Base-by-base conservation (phyloP, 257 asterid species). In the Prunella vulgaris region DNA sequence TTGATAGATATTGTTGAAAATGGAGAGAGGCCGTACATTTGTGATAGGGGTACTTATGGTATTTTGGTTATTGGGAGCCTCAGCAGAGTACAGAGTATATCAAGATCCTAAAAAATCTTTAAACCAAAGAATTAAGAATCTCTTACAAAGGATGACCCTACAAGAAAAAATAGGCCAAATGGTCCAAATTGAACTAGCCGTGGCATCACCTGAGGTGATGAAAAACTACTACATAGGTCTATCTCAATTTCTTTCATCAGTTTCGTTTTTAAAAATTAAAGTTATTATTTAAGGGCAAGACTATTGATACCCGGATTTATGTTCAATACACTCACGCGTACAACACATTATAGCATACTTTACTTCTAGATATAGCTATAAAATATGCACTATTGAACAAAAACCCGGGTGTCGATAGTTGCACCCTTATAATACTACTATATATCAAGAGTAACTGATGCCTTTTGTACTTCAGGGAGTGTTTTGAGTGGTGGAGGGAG, bases 91-190 rank as follows among this genome's bases (percentile, higher is more conserved):
- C 86, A 75, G 59, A 76, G 40, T 73, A n/a, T 86, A 83, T 69
- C 78, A 78, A 72, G 93, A 86, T 74, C 84, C 87, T 2, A 74
- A 77, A 64, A 76, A 60, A 67, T 83, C 87, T 14, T 33, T 86
- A 0, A 79, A 78, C 33, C 63, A 21, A 3, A 78, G 96, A 78
- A 84, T 88, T 70, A 79, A 79, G 68, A 93, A 88, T 69, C 68
- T 89, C 4, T 44, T 89, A 73, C 49, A 57, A 48, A 82, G 92
- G 81, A 89, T 89, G 94, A 89, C 75, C 2, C 74, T 89, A 14
- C 82, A 78, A 24, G 96, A 89, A 73, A 89, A 89, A 73, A 81
- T 89, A 60, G 96, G 96, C 66, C 96, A 87, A 72, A 89, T 87
- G 94, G 82, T 78, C 65, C 94, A 87, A 66, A 87, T 85, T 3